Conservation (phyloP, 139 green algal species). For the Zygnema cylindricum region DNA sequence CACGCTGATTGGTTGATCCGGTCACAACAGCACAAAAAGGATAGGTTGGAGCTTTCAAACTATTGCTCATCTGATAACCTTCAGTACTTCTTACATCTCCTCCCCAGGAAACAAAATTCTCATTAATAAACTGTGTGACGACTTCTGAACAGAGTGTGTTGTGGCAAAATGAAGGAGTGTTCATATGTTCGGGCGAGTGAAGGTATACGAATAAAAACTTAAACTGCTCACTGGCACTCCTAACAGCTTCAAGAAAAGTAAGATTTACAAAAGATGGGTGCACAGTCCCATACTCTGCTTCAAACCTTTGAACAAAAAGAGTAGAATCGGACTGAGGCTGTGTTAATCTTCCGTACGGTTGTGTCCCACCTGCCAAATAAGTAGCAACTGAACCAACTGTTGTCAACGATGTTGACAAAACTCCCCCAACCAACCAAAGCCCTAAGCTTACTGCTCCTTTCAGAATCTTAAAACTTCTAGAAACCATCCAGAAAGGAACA, state of each 20-base stretch:
- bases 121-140: conserved; percentile 35
- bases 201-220: conserved; percentile 65
- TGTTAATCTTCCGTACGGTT: conserved; percentile 7
- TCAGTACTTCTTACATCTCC: conserved; percentile 59
- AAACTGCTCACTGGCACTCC: conserved; percentile 44
- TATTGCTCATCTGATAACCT: conserved; percentile 52
- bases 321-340: conserved; percentile 7
- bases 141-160: conserved; percentile 30
- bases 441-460: conserved; percentile 6
- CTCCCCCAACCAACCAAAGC: conserved; percentile 14
- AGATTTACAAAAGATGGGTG: conserved; percentile 49
- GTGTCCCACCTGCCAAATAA: conserved; percentile 1
- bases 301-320: conserved; percentile 45
- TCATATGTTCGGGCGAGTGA: conserved; percentile 61
- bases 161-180: conserved; percentile 41
- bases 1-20: conserved; percentile 11
- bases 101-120: conserved; percentile 60
- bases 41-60: conserved; percentile 51
- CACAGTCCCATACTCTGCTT: conserved; percentile 49
- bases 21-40: conserved; percentile 60
- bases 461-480: conserved; percentile 26
- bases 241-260: conserved; percentile 54
- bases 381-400: not conserved
- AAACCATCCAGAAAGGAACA: conserved; percentile 28
- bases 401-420: not conserved